Evolutionary conservation across 768 basidiomycete genomes (phyloP).

Genomic region (Termitomyces sp.): DNA sequence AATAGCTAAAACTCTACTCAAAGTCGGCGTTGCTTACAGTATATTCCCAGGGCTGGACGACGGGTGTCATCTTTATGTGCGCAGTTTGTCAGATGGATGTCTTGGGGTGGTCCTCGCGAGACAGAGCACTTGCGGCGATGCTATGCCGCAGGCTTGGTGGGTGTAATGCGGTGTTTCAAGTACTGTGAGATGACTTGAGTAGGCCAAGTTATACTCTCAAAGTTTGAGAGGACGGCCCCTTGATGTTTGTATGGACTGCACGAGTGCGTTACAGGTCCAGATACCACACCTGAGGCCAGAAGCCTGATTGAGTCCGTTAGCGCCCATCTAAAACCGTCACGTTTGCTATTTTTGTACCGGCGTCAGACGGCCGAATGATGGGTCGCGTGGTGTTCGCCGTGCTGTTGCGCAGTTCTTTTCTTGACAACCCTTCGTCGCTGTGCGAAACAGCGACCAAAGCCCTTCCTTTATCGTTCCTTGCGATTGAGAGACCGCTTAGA

Average conservation of each 20-base stretch:
- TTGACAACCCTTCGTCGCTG: neutral
- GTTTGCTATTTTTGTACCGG: neutral
- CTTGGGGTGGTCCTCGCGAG: neutral
- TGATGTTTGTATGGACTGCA: neutral
- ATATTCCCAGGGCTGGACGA: no score
- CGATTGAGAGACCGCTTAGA: neutral
- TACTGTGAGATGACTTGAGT: neutral
- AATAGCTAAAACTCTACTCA: no score
- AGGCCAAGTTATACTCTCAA: neutral
- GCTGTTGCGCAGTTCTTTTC: neutral
- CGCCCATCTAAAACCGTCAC: neutral
- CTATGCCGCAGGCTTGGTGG: no score
- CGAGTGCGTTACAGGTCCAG: neutral
- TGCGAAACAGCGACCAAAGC: neutral
- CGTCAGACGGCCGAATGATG: neutral
- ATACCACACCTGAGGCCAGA: neutral
- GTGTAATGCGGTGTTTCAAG: neutral
- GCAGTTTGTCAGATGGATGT: neutral
- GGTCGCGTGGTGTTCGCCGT: neutral
- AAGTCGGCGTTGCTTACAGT: no score
- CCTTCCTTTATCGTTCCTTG: neutral
- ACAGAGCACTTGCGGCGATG: neutral
- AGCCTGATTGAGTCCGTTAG: neutral
- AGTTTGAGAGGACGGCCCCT: neutral
- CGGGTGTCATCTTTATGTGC: no score